Conservation (phyloP, 1,284 basidiomycete species). For the Trichosporon inkin region DNA sequence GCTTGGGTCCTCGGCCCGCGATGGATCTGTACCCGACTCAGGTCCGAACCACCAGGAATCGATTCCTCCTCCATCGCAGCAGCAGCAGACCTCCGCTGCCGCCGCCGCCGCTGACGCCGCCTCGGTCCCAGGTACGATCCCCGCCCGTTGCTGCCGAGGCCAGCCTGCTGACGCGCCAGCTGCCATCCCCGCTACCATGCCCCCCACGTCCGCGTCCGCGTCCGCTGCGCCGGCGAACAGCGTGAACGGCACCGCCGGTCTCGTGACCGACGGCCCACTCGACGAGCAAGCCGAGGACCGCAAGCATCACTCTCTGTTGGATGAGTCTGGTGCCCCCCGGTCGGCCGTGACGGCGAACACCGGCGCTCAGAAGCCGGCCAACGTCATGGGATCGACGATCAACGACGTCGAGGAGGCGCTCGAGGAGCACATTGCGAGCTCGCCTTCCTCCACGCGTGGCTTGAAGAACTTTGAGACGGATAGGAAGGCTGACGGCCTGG, state of each 20-base stretch:
- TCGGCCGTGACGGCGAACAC: neutral
- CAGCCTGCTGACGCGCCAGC: neutral
- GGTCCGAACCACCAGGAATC: neutral
- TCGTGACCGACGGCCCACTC: no score
- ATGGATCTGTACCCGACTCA: slow-evolving; percentile 1
- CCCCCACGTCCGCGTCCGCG: slow-evolving; percentile 10
- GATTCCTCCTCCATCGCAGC: neutral
- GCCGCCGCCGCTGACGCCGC: neutral
- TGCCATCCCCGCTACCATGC: neutral
- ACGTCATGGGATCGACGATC: slow-evolving; percentile 75
- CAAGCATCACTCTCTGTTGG: slow-evolving; percentile 19
- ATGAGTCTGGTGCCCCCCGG: neutral
- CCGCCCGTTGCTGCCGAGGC: neutral
- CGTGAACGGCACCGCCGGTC: neutral
- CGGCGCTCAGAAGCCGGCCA: slow-evolving; percentile 12
- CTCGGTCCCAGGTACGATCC: neutral
- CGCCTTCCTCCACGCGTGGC: neutral
- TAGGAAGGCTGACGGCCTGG: slow-evolving; percentile 45
- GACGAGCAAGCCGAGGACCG: neutral
- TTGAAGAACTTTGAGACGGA: slow-evolving; percentile 41
- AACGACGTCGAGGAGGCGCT: slow-evolving; percentile 83
- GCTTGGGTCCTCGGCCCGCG: neutral
- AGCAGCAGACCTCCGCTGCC: neutral
- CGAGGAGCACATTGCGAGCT: slow-evolving; percentile 46
- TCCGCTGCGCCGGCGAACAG: neutral